Evolutionary conservation across 108 stramenopile species (phyloP).

Genomic region (Nitzschia sp.): DNA sequence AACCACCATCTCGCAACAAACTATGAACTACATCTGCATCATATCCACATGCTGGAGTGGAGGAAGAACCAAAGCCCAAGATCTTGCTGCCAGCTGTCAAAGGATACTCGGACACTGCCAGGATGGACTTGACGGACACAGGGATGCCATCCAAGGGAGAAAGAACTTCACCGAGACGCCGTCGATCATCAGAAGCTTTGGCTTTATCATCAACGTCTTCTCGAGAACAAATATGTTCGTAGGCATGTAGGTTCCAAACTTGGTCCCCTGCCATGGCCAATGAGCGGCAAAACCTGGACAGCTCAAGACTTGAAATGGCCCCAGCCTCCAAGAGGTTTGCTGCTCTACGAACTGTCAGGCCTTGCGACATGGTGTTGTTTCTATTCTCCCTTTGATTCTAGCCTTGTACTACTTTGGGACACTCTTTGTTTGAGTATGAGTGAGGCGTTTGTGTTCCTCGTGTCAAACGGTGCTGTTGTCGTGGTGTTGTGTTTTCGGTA

Average conservation of each 20-base stretch:
- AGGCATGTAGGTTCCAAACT: slow-evolving; percentile 58
- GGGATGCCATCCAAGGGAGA: slow-evolving; percentile 86
- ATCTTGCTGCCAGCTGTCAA: slow-evolving; percentile 84
- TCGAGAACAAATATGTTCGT: slow-evolving; percentile 34
- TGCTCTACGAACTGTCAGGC: slow-evolving; percentile 30
- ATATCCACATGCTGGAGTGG: slow-evolving; percentile 47
- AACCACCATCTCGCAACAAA: slow-evolving; percentile 67
- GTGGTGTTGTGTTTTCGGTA: too few relatives aligned
- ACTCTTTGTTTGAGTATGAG: too few relatives aligned
- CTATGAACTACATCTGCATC: slow-evolving; percentile 78
- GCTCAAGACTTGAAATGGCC: slow-evolving; percentile 32
- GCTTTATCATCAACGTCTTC: slow-evolving; percentile 53
- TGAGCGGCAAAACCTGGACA: slow-evolving; percentile 42
- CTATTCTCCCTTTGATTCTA: too few relatives aligned
- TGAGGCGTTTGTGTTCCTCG: too few relatives aligned
- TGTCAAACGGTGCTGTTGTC: too few relatives aligned
- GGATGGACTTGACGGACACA: slow-evolving; percentile 91
- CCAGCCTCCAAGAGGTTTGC: slow-evolving; percentile 27
- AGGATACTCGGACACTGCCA: slow-evolving; percentile 72
- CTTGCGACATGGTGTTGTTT: background rate
- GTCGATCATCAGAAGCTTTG: slow-evolving; percentile 50
- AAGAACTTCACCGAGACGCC: slow-evolving; percentile 29
- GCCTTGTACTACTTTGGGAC: too few relatives aligned
- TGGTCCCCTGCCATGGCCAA: slow-evolving; percentile 51
- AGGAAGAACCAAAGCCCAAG: slow-evolving; percentile 37